Evolutionary conservation across 1,139 yeast genomes (phyloP).

Genomic region (Yamadazyma atmosphaerica): DNA sequence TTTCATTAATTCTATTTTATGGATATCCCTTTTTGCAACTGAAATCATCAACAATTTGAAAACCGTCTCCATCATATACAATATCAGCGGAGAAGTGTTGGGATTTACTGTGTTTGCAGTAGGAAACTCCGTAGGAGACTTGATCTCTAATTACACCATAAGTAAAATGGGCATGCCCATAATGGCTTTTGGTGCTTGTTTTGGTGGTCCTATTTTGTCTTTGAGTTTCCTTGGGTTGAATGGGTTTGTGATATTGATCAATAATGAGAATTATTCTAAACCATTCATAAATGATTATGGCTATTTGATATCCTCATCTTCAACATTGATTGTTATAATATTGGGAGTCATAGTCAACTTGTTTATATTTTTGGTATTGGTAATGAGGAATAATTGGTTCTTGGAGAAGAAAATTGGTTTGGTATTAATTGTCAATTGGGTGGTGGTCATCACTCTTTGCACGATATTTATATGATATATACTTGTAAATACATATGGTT

Average conservation of each 20-base stretch:
- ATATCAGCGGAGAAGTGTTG: slow-evolving; percentile 74
- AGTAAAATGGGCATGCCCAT: slow-evolving; percentile 85
- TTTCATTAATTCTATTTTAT: slow-evolving; percentile 63
- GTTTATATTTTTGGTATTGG: slow-evolving; percentile 48
- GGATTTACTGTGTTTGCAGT: slow-evolving; percentile 89
- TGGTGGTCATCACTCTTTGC: slow-evolving; percentile 45
- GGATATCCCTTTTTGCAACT: slow-evolving; percentile 78
- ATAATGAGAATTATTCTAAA: slow-evolving; percentile 13
- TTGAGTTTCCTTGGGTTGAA: slow-evolving; percentile 53
- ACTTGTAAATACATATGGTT: not conserved
- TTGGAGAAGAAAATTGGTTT: slow-evolving; percentile 60
- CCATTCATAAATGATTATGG: slow-evolving; percentile 11
- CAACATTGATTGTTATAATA: slow-evolving; percentile 50
- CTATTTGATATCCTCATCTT: slow-evolving; percentile 34
- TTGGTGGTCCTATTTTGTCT: slow-evolving; percentile 81
- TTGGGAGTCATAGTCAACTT: slow-evolving; percentile 55
- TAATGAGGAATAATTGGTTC: slow-evolving; percentile 68
- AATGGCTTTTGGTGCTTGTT: slow-evolving; percentile 93
- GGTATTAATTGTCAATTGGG: slow-evolving; percentile 57
- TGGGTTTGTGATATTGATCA: slow-evolving; percentile 52
- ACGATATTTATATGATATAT: slow-evolving; percentile 4
- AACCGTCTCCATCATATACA: slow-evolving; percentile 57
- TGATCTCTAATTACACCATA: slow-evolving; percentile 80
- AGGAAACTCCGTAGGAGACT: slow-evolving; percentile 90
- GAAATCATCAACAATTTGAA: slow-evolving; percentile 71